Percentiles rank a stretch among this genome's conserved stretches.
Evolutionary conservation across 306 rosid species (phyloP).

Genomic region (Elaeagnus macrophylla): DNA sequence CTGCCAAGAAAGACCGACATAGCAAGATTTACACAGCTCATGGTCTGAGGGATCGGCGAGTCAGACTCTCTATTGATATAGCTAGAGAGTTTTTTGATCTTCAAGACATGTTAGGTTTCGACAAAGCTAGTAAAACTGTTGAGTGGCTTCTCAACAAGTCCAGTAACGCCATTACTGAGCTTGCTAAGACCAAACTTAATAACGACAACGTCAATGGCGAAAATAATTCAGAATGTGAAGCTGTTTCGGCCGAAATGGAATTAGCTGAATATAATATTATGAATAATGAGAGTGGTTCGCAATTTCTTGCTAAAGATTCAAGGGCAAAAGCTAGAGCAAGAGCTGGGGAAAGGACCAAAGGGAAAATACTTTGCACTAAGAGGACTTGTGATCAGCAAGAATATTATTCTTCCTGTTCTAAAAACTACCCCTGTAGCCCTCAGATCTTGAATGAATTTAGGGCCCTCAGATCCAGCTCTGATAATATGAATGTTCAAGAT

Average conservation of each 20-base stretch:
- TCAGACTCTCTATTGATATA: slow-evolving; percentile 69
- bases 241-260: slow-evolving; percentile 10
- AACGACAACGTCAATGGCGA: background rate
- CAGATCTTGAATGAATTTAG: slow-evolving; percentile 33
- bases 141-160: slow-evolving; percentile 85
- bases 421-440: slow-evolving; percentile 22
- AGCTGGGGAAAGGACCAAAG: slow-evolving; percentile 75
- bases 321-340: slow-evolving; percentile 84
- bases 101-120: slow-evolving; percentile 92
- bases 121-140: slow-evolving; percentile 85
- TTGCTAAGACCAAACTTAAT: slow-evolving; percentile 22
- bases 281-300: slow-evolving; percentile 14
- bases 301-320: slow-evolving; percentile 41
- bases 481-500: background rate
- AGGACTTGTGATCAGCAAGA: slow-evolving; percentile 2
- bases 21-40: slow-evolving; percentile 94
- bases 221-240: slow-evolving; percentile 33
- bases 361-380: slow-evolving; percentile 23
- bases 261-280: slow-evolving; percentile 11
- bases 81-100: slow-evolving; percentile 94
- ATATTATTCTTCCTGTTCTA: background rate
- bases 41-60: slow-evolving; percentile 82
- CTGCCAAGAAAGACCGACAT: slow-evolving; percentile 65
- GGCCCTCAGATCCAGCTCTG: slow-evolving; percentile 9
- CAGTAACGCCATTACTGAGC: slow-evolving; percentile 60